These are phyloP conservation scores for Rhinocladiella similis DNA, from an alignment of 2,329 filamentous ascomycete species.

Conservation along the genomic window DNA sequence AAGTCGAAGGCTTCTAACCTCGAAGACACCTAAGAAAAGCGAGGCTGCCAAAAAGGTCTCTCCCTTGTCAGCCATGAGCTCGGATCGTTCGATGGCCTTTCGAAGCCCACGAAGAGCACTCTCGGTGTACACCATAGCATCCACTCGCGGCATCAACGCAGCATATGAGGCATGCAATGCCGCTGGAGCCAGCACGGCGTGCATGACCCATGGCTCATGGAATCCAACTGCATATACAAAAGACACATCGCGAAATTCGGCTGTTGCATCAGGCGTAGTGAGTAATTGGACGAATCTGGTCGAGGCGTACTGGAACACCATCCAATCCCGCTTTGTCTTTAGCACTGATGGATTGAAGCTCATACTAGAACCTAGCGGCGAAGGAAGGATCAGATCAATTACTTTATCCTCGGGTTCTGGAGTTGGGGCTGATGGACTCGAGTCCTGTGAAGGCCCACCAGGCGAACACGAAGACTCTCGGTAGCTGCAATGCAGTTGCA, in stretches of 20 bases:
- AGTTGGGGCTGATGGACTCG: too few relatives aligned
- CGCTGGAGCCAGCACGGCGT: constrained; percentile 21
- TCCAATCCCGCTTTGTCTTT: constrained; percentile 21
- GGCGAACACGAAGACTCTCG: constrained; percentile 5
- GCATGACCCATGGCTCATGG: constrained; percentile 22
- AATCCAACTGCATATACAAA: constrained; percentile 17
- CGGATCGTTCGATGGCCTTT: constrained; percentile 6
- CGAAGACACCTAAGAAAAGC: constrained; percentile 24
- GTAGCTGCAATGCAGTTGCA: constrained; percentile 31
- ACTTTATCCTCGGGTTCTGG: too few relatives aligned
- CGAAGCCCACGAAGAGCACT: constrained; percentile 20
- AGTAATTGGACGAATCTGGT: constrained; percentile 16
- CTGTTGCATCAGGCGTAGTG: constrained; percentile 16
- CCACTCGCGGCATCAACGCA: constrained; percentile 20
- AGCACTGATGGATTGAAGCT: constrained; percentile 8
- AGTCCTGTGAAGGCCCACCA: neutral
- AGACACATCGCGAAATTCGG: constrained; percentile 18
- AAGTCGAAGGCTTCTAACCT: constrained; percentile 2
- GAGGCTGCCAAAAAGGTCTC: constrained; percentile 21
- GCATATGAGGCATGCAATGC: constrained; percentile 22
- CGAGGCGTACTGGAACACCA: constrained; percentile 21
- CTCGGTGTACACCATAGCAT: constrained; percentile 23
- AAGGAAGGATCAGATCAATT: neutral
- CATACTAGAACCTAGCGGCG: constrained; percentile 1
- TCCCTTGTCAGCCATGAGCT: neutral